These are phyloP conservation scores for Tuctoria greenei DNA, from an alignment of 176 grass and related monocot genomes.

Conservation along the genomic window DNA sequence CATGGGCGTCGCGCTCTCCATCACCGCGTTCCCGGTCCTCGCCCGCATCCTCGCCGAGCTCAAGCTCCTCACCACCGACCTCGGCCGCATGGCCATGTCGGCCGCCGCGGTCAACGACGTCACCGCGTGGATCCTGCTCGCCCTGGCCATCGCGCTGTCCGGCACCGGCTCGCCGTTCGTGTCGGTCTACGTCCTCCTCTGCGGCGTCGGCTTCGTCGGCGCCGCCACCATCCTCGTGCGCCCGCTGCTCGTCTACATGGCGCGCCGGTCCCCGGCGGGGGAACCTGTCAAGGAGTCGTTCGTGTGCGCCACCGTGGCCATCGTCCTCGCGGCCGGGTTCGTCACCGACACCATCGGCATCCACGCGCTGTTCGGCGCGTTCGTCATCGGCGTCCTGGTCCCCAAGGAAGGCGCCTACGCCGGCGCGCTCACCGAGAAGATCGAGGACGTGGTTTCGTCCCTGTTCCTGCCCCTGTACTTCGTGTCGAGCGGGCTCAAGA, in stretches of 20 bases:
- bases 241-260: slow-evolving; percentile 46
- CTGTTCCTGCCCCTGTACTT: slow-evolving; percentile 74
- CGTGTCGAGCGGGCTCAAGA: slow-evolving; percentile 66
- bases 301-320: slow-evolving; percentile 37
- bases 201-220: slow-evolving; percentile 34
- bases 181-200: slow-evolving; percentile 57
- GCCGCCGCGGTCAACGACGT: slow-evolving; percentile 62
- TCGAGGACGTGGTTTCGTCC: slow-evolving; percentile 59
- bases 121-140: slow-evolving; percentile 58
- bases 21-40: slow-evolving; percentile 68
- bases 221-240: slow-evolving; percentile 30
- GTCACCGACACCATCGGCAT: slow-evolving; percentile 64
- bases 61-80: slow-evolving; percentile 72
- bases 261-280: slow-evolving; percentile 44
- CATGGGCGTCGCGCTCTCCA: slow-evolving; percentile 61
- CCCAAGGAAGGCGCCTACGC: slow-evolving; percentile 57
- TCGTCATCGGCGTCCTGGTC: slow-evolving; percentile 58
- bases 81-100: slow-evolving; percentile 81
- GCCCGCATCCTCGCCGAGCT: slow-evolving; percentile 68
- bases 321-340: slow-evolving; percentile 51
- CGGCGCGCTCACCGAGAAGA: slow-evolving; percentile 56
- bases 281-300: slow-evolving; percentile 57
- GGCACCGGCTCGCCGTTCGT: slow-evolving; percentile 52
- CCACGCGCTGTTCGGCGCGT: slow-evolving; percentile 69
- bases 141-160: slow-evolving; percentile 58